A percentile compares a stretch with the other conserved stretches of the same genome.
Evolutionary conservation across 208 protist species (phyloP).

Genomic region (Crithidia expoeki): DNA sequence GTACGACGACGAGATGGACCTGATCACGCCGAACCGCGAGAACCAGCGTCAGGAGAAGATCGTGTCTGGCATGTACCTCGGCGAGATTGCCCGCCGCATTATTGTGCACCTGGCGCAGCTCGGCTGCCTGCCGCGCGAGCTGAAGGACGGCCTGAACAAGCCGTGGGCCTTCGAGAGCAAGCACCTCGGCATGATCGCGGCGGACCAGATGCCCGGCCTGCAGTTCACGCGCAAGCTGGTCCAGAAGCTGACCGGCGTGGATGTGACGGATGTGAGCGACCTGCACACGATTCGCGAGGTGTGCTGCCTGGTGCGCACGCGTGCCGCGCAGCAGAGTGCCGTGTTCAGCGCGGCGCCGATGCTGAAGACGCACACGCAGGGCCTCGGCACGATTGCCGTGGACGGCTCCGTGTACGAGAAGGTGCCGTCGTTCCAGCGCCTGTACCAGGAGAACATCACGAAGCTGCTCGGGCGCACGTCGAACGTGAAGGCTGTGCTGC

Average conservation of each 20-base stretch:
- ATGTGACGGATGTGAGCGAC: slow-evolving; percentile 47
- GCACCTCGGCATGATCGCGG: slow-evolving; percentile 60
- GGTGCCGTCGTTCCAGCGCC: slow-evolving; percentile 82
- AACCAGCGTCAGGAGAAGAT: slow-evolving; percentile 89
- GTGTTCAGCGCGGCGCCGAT: slow-evolving; percentile 71
- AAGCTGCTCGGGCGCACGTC: slow-evolving; percentile 62
- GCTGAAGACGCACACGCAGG: slow-evolving; percentile 70
- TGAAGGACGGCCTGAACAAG: neutral
- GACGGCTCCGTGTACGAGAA: slow-evolving; percentile 93
- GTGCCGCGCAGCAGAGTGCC: slow-evolving; percentile 79
- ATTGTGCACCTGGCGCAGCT: slow-evolving; percentile 55
- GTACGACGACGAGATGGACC: slow-evolving; percentile 80
- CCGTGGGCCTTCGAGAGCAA: too few relatives aligned
- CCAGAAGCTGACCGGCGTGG: slow-evolving; percentile 49
- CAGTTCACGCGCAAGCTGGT: slow-evolving; percentile 67
- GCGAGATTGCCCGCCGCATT: slow-evolving; percentile 77
- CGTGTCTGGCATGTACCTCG: slow-evolving; percentile 91
- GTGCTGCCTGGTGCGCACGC: slow-evolving; percentile 73
- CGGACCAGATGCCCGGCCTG: slow-evolving; percentile 72
- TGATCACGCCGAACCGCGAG: slow-evolving; percentile 64
- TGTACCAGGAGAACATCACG: slow-evolving; percentile 76
- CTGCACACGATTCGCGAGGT: slow-evolving; percentile 62
- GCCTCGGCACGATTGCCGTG: slow-evolving; percentile 68
- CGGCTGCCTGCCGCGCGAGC: neutral
- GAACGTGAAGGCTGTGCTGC: slow-evolving; percentile 60